phyloP scores from a whole-genome alignment of 2,329 filamentous ascomycete species.

The Juglanconis oblonga region DNA sequence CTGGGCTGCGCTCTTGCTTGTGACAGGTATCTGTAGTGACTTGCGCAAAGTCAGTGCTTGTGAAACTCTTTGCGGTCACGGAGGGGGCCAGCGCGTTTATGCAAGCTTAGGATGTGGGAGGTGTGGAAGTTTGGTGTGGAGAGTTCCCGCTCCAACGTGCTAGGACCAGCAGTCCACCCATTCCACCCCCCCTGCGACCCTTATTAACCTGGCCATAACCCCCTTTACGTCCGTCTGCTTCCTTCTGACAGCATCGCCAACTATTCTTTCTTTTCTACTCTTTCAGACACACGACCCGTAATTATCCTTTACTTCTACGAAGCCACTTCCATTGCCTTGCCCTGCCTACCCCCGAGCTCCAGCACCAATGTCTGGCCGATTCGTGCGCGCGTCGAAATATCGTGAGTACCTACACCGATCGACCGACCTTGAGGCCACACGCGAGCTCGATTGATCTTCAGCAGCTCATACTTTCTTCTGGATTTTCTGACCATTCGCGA shows the following conservation, averaged over 20 bases:
- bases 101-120: no score
- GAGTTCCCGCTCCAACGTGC: no score
- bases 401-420: conserved; percentile 44
- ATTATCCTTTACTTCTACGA: neutral
- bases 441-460: conserved; percentile 9
- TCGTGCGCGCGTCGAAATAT: conserved; percentile 68
- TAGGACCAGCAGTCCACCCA: no score
- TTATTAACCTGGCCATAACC: neutral
- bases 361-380: conserved; percentile 57
- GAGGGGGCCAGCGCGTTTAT: no score
- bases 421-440: conserved; percentile 21
- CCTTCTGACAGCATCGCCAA: neutral
- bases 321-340: neutral
- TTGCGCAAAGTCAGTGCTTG: neutral
- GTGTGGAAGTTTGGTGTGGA: no score
- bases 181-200: no score
- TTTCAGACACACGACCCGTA: neutral
- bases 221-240: neutral
- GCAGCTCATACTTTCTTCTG: conserved; percentile 9
- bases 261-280: neutral
- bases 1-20: neutral
- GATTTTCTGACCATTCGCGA: conserved; percentile 23
- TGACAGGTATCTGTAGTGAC: neutral
- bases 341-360: neutral
- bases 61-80: no score